phyloP scores from a whole-genome alignment of 2,329 filamentous ascomycete species.

The Nigrospora osmanthi region DNA sequence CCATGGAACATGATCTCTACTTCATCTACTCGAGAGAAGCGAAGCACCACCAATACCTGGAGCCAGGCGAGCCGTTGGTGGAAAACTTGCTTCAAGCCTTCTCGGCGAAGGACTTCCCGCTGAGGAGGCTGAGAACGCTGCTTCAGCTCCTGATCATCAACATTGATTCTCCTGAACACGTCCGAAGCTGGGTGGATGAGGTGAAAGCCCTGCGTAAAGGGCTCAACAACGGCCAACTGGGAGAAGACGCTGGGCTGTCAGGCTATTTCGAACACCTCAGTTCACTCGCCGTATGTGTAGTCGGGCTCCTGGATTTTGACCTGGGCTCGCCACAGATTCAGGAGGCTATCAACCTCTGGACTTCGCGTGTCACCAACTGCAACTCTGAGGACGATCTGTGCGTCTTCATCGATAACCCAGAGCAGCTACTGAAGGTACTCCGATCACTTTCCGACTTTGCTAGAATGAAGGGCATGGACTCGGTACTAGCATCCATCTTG shows the following conservation, averaged over 20 bases:
- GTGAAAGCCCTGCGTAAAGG: slow-evolving; percentile 27
- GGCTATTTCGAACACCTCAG: slow-evolving; percentile 41
- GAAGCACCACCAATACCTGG: slow-evolving; percentile 23
- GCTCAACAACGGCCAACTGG: slow-evolving; percentile 27
- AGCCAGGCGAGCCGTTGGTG: slow-evolving; percentile 36
- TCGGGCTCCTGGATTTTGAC: slow-evolving; percentile 31
- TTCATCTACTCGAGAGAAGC: slow-evolving; percentile 31
- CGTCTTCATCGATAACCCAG: slow-evolving; percentile 38
- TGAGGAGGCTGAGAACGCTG: slow-evolving; percentile 44
- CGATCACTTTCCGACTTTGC: slow-evolving; percentile 43
- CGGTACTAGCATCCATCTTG: slow-evolving; percentile 35
- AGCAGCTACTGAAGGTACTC: slow-evolving; percentile 40
- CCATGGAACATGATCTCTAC: slow-evolving; percentile 53
- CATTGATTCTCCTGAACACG: slow-evolving; percentile 33
- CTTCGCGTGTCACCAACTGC: slow-evolving; percentile 28
- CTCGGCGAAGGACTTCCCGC: slow-evolving; percentile 38
- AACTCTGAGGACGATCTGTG: slow-evolving; percentile 31
- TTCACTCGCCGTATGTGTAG: slow-evolving; percentile 35
- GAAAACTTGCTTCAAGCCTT: slow-evolving; percentile 42
- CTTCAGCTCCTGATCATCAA: slow-evolving; percentile 39
- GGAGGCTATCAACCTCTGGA: slow-evolving; percentile 36
- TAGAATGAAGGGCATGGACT: slow-evolving; percentile 40
- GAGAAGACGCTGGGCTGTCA: slow-evolving; percentile 35
- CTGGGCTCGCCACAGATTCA: slow-evolving; percentile 22
- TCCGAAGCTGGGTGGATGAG: slow-evolving; percentile 30